Evolutionary conservation across 805 yeast genomes (phyloP).

Genomic region (Teunomyces pallodes): DNA sequence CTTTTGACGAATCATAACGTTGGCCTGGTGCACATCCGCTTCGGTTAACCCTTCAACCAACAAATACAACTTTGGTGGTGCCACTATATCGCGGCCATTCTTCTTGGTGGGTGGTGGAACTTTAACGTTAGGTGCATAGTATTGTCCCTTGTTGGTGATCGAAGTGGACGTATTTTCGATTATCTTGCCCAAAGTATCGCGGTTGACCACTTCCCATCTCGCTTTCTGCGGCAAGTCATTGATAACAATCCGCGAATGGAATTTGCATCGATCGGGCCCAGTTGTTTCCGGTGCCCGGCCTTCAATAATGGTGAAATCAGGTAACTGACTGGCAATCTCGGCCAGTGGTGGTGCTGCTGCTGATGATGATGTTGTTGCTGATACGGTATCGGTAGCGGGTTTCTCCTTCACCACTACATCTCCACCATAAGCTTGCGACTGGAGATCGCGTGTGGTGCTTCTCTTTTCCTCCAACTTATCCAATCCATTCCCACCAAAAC

Average conservation of each 20-base stretch:
- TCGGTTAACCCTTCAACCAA: constrained; percentile 74
- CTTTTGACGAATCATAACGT: constrained; percentile 50
- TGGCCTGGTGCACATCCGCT: constrained; percentile 56
- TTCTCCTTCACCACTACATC: constrained; percentile 10
- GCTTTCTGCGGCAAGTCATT: constrained; percentile 84
- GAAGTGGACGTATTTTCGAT: constrained; percentile 73
- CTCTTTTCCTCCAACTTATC: constrained; percentile 69
- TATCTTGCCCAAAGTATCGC: constrained; percentile 59
- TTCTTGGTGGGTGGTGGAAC: constrained; percentile 56
- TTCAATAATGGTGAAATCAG: constrained; percentile 48
- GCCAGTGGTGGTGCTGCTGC: background rate
- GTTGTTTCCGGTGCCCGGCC: constrained; percentile 53
- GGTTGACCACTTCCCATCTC: constrained; percentile 73
- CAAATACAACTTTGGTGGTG: constrained; percentile 73
- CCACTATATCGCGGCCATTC: constrained; percentile 37
- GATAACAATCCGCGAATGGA: constrained; percentile 67
- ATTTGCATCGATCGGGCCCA: constrained; percentile 54
- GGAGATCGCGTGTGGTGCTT: constrained; percentile 47
- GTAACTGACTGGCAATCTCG: constrained; percentile 18
- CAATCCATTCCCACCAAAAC: constrained; percentile 93
- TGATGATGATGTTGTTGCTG: background rate
- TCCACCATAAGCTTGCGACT: constrained; percentile 49
- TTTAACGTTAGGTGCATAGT: constrained; percentile 41
- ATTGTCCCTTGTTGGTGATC: constrained; percentile 79
- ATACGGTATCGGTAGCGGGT: constrained; percentile 4